Conservation (phyloP, 805 yeast species). For the Debaryomyces hansenii region DNA sequence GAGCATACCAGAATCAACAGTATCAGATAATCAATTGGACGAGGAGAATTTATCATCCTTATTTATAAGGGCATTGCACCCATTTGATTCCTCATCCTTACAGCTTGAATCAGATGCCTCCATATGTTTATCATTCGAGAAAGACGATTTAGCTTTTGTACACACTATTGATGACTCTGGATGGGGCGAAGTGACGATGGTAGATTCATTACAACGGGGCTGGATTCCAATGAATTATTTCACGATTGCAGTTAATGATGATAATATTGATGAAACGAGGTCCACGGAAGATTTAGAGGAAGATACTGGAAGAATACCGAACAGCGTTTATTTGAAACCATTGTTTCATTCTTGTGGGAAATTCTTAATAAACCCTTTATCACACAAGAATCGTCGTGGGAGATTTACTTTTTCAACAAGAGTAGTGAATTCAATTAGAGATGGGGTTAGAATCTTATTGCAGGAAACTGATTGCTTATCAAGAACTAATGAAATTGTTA, state of each 20-base stretch:
- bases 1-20: conserved; percentile 5
- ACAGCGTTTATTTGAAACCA: conserved; percentile 52
- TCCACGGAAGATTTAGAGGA: conserved; percentile 28
- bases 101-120: conserved; percentile 67
- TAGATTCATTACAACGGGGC: conserved; percentile 64
- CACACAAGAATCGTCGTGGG: conserved; percentile 39
- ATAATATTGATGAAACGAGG: conserved; percentile 17
- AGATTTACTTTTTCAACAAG: conserved; percentile 55
- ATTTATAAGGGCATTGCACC: conserved; percentile 57
- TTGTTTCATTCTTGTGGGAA: conserved; percentile 64
- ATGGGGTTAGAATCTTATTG: conserved; percentile 66
- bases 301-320: conserved; percentile 31
- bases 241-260: conserved; percentile 40
- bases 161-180: conserved; percentile 80
- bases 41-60: conserved; percentile 51
- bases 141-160: conserved; percentile 72
- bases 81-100: conserved; percentile 57
- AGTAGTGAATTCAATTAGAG: conserved; percentile 64
- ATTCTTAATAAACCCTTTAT: conserved; percentile 64
- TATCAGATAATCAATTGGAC: conserved; percentile 14
- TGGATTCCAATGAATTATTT: conserved; percentile 89
- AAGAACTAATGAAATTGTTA: conserved; percentile 68
- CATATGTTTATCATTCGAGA: conserved; percentile 70
- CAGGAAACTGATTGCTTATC: conserved; percentile 74
- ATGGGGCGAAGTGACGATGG: conserved; percentile 82